A percentile compares a stretch with the other conserved stretches of the same genome.
phyloP scores from a whole-genome alignment of 352 stramenopile species.

The Lagenidium giganteum region DNA sequence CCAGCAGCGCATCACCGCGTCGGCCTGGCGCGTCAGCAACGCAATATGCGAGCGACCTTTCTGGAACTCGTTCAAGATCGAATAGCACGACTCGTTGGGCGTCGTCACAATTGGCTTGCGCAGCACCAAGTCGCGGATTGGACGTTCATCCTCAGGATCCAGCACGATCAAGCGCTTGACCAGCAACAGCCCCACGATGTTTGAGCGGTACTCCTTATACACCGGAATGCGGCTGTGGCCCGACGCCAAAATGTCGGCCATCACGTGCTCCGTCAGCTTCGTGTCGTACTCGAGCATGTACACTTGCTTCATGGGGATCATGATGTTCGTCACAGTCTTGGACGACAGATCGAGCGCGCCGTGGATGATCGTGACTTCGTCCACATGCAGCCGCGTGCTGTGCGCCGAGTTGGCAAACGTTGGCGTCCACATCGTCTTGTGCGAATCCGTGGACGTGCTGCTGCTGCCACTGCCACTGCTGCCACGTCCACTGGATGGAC shows the following conservation, averaged over 20 bases:
- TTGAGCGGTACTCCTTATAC: slow-evolving; percentile 60
- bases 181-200: slow-evolving; percentile 83
- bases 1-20: slow-evolving; percentile 51
- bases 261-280: slow-evolving; percentile 57
- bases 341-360: slow-evolving; percentile 85
- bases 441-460: background rate
- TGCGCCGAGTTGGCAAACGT: slow-evolving; percentile 19
- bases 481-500: slow-evolving; percentile 1
- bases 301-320: slow-evolving; percentile 84
- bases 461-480: background rate
- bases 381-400: slow-evolving; percentile 54
- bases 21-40: slow-evolving; percentile 58
- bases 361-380: slow-evolving; percentile 92
- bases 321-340: slow-evolving; percentile 83
- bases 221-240: slow-evolving; percentile 89
- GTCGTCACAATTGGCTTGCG: slow-evolving; percentile 77
- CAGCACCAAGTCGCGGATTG: slow-evolving; percentile 58
- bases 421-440: background rate
- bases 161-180: slow-evolving; percentile 89
- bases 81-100: slow-evolving; percentile 78
- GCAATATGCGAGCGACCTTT: slow-evolving; percentile 82
- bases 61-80: slow-evolving; percentile 90
- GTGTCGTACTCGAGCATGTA: slow-evolving; percentile 85
- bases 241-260: slow-evolving; percentile 80
- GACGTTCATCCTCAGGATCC: slow-evolving; percentile 68